Base-by-base conservation (phyloP, 495 filamentous ascomycete species). In the Aspergillus ostianus region DNA sequence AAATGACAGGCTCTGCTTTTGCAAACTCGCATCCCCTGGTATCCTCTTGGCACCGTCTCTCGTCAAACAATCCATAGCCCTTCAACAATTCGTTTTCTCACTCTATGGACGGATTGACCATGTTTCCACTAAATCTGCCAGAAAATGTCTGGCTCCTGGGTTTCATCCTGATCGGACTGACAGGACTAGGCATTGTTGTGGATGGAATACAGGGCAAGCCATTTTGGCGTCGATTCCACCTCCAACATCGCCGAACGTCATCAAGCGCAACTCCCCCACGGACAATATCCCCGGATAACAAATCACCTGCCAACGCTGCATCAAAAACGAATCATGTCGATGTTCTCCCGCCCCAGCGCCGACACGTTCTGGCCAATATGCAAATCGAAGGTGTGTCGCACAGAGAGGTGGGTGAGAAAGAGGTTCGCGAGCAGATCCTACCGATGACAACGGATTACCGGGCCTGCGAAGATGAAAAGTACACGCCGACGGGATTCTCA, bases 401-500 rank as follows among this genome's bases (percentile, higher is more conserved):
- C 55, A 53, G 58, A 9, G 69, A 74, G 10, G 61, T 73, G 6
- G 57, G 63, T 20, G 73, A 78, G 51, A 55, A 69, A 20, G 67
- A 76, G 17, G 62, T 78, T 56, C 58, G 60, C 29, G 55, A 68
- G 52, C 63, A 72, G 6, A 59, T 76, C 13, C 64, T 83, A 6
- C 76, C 81, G 26, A 80, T 81, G 71, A 73, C 71, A 8, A 64
- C 67, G 47, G 65, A 82, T 49, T 84, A 81, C 57, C 58, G 59
- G 23, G 63, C 63, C 13, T 77, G 73, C 61, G 64, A 68, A 48
- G 64, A 73, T 50, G 64, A 71, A 19, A 64, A 67, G 36, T 85
- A 80, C 57, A 88, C 84, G 0, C 76, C 84, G 0, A 87, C 79
- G 56, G 84, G 79, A 29, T 82, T 87, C 58, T 87, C 90, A 4